Conservation (phyloP, 805 yeast genomes). For the Kazachstania taianensis region DNA sequence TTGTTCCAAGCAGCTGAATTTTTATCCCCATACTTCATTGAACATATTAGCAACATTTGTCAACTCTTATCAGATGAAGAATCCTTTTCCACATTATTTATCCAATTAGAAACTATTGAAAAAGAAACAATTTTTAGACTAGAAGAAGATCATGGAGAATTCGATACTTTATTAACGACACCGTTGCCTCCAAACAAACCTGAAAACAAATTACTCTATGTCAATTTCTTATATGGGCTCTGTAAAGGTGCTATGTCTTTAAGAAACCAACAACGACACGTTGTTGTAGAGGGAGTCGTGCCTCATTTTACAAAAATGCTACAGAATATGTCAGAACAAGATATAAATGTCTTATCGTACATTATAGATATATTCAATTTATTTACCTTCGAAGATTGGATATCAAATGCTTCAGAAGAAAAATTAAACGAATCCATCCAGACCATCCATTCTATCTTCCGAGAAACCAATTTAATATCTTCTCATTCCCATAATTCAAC, state of each 20-base stretch:
- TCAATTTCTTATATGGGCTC: slow-evolving; percentile 23
- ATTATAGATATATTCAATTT: slow-evolving; percentile 19
- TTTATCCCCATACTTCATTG: slow-evolving; percentile 21
- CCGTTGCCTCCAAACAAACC: slow-evolving; percentile 19
- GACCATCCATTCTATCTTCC: slow-evolving; percentile 15
- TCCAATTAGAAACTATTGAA: slow-evolving; percentile 1
- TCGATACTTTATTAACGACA: slow-evolving; percentile 5
- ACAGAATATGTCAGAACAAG: slow-evolving; percentile 17
- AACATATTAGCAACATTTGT: slow-evolving; percentile 17
- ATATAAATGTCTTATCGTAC: slow-evolving; percentile 15
- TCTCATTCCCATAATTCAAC: slow-evolving; percentile 3
- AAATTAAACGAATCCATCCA: slow-evolving; percentile 12
- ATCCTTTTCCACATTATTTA: slow-evolving; percentile 9
- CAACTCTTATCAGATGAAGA: slow-evolving; percentile 18
- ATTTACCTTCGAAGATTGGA: slow-evolving; percentile 26
- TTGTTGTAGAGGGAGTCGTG: slow-evolving; percentile 14
- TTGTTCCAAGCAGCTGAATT: slow-evolving; percentile 28
- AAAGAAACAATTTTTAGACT: slow-evolving; percentile 4
- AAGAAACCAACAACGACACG: slow-evolving; percentile 18
- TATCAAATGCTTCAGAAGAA: slow-evolving; percentile 18
- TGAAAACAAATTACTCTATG: slow-evolving; percentile 16
- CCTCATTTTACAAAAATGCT: slow-evolving; percentile 19
- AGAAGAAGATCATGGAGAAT: slow-evolving; percentile 8
- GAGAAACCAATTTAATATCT: slow-evolving; percentile 11
- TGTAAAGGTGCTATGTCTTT: slow-evolving; percentile 21